Evolutionary conservation across 2,329 filamentous ascomycete species (phyloP).

Genomic region (Fusarium protoensiforme): DNA sequence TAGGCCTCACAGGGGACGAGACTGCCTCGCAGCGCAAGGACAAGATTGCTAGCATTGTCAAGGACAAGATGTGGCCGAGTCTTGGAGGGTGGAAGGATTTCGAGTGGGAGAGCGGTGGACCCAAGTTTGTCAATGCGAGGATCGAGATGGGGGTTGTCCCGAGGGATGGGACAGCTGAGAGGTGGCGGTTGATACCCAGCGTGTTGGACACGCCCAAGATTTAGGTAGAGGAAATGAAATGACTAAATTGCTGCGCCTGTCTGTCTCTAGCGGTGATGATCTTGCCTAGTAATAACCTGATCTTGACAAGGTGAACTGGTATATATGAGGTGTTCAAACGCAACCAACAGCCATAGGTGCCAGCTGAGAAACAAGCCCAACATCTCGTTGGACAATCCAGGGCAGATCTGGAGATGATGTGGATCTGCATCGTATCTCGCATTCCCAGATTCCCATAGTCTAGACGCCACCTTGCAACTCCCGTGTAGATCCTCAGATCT

Average conservation of each 20-base stretch:
- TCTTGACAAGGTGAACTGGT: not conserved
- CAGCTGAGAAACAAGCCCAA: not conserved
- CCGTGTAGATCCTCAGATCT: constrained; percentile 29
- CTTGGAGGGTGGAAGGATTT: constrained; percentile 73
- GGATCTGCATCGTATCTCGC: constrained; percentile 29
- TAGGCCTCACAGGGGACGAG: constrained; percentile 54
- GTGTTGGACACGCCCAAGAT: constrained; percentile 43
- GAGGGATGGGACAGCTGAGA: constrained; percentile 40
- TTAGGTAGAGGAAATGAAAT: constrained; percentile 18
- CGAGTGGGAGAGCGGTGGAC: constrained; percentile 70
- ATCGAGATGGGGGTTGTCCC: constrained; percentile 45
- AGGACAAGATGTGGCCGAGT: constrained; percentile 62
- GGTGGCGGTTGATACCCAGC: constrained; percentile 41
- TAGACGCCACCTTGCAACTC: constrained; percentile 9
- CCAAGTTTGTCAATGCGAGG: constrained; percentile 55
- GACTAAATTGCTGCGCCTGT: not conserved
- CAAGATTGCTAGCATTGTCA: constrained; percentile 49
- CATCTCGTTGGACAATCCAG: not conserved
- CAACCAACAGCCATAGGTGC: not conserved
- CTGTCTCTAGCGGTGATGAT: not conserved
- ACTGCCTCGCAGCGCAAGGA: constrained; percentile 44
- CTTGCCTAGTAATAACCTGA: not conserved
- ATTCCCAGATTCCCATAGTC: constrained; percentile 18
- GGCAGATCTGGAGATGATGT: not conserved
- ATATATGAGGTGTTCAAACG: not conserved